phyloP scores from a whole-genome alignment of 768 basidiomycete genomes.

The Saitozyma sp. region DNA sequence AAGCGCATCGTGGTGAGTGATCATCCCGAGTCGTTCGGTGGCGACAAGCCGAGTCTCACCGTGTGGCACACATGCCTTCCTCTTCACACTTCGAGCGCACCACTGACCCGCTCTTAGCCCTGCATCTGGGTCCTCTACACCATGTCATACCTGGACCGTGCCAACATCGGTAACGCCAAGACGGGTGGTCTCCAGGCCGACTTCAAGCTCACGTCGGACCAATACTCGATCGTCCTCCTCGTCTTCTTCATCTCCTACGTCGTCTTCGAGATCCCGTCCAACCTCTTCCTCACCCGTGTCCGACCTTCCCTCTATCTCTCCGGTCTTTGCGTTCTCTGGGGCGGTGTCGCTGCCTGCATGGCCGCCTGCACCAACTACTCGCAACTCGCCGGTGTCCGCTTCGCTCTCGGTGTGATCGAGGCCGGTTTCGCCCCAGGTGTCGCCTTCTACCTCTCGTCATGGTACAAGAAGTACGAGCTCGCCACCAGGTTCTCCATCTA shows the following conservation, averaged over 20 bases:
- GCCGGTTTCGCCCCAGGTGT: conserved; percentile 32
- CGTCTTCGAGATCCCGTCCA: conserved; percentile 45
- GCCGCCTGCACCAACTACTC: conserved; percentile 43
- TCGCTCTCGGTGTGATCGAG: conserved; percentile 21
- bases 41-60: not conserved
- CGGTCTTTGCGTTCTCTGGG: conserved; percentile 48
- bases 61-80: not conserved
- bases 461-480: not conserved
- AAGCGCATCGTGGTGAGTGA: conserved; percentile 30
- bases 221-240: conserved; percentile 49
- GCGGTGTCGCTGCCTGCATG: conserved; percentile 48
- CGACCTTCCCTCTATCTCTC: conserved; percentile 48
- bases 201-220: conserved; percentile 43
- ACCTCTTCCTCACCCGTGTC: conserved; percentile 45
- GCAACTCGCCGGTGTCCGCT: conserved; percentile 39
- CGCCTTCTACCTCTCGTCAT: conserved; percentile 39
- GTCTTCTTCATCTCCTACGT: conserved; percentile 43
- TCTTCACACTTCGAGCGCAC: too few relatives aligned
- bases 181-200: conserved; percentile 49
- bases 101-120: conserved; percentile 13
- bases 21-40: not conserved
- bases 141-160: conserved; percentile 46
- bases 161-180: conserved; percentile 52
- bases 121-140: conserved; percentile 42
- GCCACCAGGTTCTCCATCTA: conserved; percentile 47